phyloP scores from a whole-genome alignment of 495 filamentous ascomycete species.

The Neurospora hispaniola region DNA sequence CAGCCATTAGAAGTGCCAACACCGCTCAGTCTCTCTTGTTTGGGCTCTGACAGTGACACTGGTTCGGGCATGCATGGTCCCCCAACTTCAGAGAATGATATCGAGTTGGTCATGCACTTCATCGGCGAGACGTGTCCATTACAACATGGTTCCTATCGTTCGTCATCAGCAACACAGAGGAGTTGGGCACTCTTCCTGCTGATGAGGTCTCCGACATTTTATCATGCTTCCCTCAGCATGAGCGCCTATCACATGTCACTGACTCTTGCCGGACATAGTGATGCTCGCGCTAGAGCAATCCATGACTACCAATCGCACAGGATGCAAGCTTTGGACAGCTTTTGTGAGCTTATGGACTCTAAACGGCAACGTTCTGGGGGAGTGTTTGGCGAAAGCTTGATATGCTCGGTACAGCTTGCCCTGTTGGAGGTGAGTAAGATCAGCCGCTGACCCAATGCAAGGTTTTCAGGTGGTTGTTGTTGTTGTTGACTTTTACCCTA shows the following conservation, averaged over 20 bases:
- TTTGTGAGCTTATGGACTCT: background rate
- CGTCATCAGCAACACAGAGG: background rate
- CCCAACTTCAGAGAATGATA: background rate
- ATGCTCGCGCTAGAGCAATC: background rate
- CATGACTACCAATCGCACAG: constrained; percentile 2
- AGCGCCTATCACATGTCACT: constrained; percentile 1
- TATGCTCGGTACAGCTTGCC: constrained; percentile 3
- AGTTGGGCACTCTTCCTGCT: constrained; percentile 2
- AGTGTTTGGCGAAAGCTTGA: background rate
- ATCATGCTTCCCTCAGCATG: constrained; percentile 3
- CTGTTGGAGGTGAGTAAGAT: constrained; percentile 2
- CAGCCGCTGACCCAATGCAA: background rate
- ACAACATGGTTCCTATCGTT: background rate
- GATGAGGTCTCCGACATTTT: background rate
- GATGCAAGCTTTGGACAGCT: background rate
- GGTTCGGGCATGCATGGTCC: background rate
- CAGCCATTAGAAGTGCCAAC: background rate
- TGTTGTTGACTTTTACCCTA: background rate
- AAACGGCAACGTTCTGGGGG: background rate
- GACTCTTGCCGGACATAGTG: background rate
- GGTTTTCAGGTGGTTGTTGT: background rate
- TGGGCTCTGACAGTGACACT: background rate
- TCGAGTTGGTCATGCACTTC: constrained; percentile 4
- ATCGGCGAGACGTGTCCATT: background rate
- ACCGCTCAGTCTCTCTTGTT: background rate